These are phyloP conservation scores for Pythium biforme DNA, from an alignment of 352 stramenopile genomes.

Conservation along the genomic window DNA sequence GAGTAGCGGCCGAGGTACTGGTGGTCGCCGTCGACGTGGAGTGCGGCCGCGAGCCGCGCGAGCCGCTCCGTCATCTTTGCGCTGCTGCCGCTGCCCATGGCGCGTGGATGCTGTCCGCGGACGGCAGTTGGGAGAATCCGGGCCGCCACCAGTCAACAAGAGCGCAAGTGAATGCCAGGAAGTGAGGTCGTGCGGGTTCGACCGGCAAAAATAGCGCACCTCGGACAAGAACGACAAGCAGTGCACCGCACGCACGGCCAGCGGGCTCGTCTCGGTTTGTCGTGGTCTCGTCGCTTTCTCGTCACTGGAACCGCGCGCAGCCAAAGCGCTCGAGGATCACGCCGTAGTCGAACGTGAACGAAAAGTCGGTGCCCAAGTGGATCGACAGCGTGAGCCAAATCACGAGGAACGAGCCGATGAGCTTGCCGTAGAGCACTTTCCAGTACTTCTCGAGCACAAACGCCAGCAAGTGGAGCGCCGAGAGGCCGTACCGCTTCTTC, in stretches of 20 bases:
- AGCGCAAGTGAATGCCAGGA: no score
- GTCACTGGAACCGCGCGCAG: background rate
- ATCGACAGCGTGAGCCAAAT: slow-evolving; percentile 4
- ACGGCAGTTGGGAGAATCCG: no score
- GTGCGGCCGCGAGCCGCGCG: background rate
- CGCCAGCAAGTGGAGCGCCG: slow-evolving; percentile 28
- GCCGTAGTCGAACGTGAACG: slow-evolving; percentile 21
- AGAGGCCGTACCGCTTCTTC: slow-evolving; percentile 30
- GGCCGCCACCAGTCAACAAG: no score
- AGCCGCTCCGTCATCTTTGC: background rate
- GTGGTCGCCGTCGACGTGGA: background rate
- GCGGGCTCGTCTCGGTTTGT: background rate
- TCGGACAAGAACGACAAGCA: no score
- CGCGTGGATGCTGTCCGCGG: no score
- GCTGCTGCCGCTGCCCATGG: no score
- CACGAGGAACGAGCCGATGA: slow-evolving; percentile 26
- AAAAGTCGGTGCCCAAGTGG: slow-evolving; percentile 19
- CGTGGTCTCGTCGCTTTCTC: background rate
- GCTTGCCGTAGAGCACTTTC: slow-evolving; percentile 35
- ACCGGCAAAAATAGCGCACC: no score
- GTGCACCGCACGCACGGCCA: no score
- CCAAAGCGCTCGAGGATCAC: slow-evolving; percentile 15
- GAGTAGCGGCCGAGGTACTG: slow-evolving; percentile 10
- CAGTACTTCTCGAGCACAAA: slow-evolving; percentile 41
- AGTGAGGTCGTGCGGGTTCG: no score